A percentile compares a stretch with the other conserved stretches of the same genome.
Evolutionary conservation across 1,139 yeast genomes (phyloP).

Genomic region (Suhomyces wounanorum): DNA sequence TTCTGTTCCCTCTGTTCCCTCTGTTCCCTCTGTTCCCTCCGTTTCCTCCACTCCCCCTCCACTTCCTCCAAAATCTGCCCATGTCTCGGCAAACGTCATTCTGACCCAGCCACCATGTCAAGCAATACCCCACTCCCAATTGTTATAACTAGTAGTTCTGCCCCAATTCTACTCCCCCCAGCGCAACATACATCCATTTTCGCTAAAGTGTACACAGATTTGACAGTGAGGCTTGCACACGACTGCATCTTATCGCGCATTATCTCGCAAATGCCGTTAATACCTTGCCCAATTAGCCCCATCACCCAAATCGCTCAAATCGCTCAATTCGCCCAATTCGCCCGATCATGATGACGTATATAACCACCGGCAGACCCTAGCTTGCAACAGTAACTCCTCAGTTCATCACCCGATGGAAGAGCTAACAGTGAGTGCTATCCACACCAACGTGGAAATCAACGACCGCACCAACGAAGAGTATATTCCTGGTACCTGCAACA

Average conservation of each 20-base stretch:
- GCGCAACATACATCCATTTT: background rate
- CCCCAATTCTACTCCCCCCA: background rate
- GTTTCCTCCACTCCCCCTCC: too few relatives aligned
- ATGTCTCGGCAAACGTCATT: too few relatives aligned
- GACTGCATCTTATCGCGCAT: background rate
- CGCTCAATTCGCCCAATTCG: background rate
- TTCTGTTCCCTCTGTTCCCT: too few relatives aligned
- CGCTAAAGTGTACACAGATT: background rate
- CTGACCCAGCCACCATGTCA: background rate
- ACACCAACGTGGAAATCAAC: slow-evolving; percentile 17
- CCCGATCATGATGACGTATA: background rate
- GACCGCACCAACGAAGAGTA: slow-evolving; percentile 21
- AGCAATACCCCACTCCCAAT: background rate
- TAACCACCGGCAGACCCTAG: background rate
- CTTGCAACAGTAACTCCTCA: background rate
- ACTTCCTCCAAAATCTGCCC: too few relatives aligned
- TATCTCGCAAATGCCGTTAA: background rate
- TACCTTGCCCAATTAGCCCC: background rate
- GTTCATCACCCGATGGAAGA: slow-evolving; percentile 4
- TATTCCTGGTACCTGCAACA: slow-evolving; percentile 29
- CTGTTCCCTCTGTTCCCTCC: too few relatives aligned
- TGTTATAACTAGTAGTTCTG: too few relatives aligned
- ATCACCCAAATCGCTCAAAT: background rate
- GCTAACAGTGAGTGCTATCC: slow-evolving; percentile 7
- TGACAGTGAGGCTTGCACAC: background rate